phyloP scores from a whole-genome alignment of 805 yeast genomes.

The Saccharomyces kudriavzevii region DNA sequence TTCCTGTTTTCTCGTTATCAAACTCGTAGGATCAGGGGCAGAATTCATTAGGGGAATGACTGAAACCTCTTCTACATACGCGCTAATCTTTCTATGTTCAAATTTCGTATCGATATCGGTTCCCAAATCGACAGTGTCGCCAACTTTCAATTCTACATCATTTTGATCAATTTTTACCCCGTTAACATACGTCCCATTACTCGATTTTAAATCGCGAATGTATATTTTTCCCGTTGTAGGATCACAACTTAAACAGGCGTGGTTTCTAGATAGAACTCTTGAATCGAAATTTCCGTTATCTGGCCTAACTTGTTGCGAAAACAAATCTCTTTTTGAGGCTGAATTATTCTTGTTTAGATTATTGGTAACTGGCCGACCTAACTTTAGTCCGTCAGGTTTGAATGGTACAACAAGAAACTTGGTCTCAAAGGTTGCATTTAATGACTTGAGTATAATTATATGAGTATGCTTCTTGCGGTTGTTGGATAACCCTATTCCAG shows the following conservation, averaged over 20 bases:
- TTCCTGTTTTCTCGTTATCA: neutral
- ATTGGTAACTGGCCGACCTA: constrained; percentile 78
- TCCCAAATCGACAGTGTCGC: constrained; percentile 88
- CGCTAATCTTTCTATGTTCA: constrained; percentile 76
- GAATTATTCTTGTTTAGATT: constrained; percentile 36
- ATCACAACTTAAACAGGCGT: constrained; percentile 82
- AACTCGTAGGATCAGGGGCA: neutral
- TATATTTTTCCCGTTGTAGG: constrained; percentile 53
- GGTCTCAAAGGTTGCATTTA: constrained; percentile 74
- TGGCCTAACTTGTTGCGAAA: constrained; percentile 37
- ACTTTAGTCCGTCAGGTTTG: constrained; percentile 71
- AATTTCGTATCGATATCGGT: constrained; percentile 69
- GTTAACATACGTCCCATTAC: constrained; percentile 92
- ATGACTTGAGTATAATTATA: constrained; percentile 62
- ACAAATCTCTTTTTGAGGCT: constrained; percentile 29
- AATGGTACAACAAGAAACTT: constrained; percentile 75
- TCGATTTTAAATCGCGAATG: constrained; percentile 79
- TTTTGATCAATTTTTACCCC: constrained; percentile 50
- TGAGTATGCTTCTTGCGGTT: constrained; percentile 35
- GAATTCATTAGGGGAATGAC: constrained; percentile 34
- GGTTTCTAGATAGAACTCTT: constrained; percentile 84
- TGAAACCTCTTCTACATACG: constrained; percentile 67
- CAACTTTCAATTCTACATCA: constrained; percentile 60
- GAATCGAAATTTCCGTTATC: constrained; percentile 93
- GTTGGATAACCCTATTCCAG: constrained; percentile 3